A percentile compares a stretch with the other conserved stretches of the same genome.
Conservation (phyloP, 2,329 filamentous ascomycete species). For the Fusarium pininemorale region DNA sequence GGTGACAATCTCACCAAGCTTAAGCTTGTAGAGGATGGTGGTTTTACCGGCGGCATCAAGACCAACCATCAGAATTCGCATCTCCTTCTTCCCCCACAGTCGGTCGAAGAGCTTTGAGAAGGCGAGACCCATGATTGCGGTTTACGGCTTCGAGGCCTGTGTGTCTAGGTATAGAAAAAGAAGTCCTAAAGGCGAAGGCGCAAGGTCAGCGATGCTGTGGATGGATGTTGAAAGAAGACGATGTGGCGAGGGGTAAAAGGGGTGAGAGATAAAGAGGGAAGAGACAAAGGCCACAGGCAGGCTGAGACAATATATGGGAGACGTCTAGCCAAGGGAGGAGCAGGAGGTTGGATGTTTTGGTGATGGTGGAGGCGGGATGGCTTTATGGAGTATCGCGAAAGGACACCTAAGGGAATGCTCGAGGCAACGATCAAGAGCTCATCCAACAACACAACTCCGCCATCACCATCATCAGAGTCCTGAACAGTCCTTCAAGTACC, state of each 20-base stretch:
- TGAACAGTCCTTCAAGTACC: neutral
- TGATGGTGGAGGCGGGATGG: slow-evolving; percentile 34
- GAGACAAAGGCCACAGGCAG: slow-evolving; percentile 16
- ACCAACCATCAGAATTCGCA: slow-evolving; percentile 99
- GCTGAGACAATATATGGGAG: slow-evolving; percentile 29
- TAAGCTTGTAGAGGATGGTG: slow-evolving; percentile 99
- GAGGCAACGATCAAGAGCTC: slow-evolving; percentile 36
- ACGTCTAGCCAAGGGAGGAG: slow-evolving; percentile 25
- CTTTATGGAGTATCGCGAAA: slow-evolving; percentile 44
- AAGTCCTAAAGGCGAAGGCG: slow-evolving; percentile 33
- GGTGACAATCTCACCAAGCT: slow-evolving; percentile 98
- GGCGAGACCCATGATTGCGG: slow-evolving; percentile 93
- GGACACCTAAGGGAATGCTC: slow-evolving; percentile 42
- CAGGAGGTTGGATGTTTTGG: slow-evolving; percentile 36
- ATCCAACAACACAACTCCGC: slow-evolving; percentile 16
- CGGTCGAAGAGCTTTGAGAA: slow-evolving; percentile 97
- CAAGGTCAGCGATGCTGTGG: slow-evolving; percentile 28
- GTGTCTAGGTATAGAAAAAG: slow-evolving; percentile 40
- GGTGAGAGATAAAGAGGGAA: slow-evolving; percentile 21
- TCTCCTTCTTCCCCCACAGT: slow-evolving; percentile 99
- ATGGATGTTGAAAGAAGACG: slow-evolving; percentile 19
- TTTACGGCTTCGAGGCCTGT: slow-evolving; percentile 49
- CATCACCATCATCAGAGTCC: slow-evolving; percentile 14
- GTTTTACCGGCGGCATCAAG: slow-evolving; percentile 99
- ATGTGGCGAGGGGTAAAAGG: slow-evolving; percentile 28